These are phyloP conservation scores for Talaromyces islandicus DNA, from an alignment of 2,329 filamentous ascomycete genomes.

Conservation along the genomic window DNA sequence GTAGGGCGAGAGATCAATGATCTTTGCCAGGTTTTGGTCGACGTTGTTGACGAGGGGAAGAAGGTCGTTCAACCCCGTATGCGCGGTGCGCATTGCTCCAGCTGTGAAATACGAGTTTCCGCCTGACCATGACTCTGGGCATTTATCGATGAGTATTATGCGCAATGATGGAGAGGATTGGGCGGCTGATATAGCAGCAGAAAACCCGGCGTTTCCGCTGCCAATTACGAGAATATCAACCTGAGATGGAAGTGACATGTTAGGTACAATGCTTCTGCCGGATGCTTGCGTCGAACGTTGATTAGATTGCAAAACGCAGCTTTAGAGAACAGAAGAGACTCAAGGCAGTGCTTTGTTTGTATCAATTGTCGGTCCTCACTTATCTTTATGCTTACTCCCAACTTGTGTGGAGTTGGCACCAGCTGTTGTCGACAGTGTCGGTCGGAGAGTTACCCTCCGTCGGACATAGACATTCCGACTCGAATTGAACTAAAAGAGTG, in stretches of 20 bases:
- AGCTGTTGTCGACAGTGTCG: not conserved
- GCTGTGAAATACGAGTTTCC: conserved; percentile 63
- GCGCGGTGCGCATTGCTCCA: conserved; percentile 55
- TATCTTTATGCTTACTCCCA: not conserved
- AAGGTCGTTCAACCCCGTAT: conserved; percentile 51
- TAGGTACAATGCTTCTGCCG: not conserved
- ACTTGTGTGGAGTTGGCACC: not conserved
- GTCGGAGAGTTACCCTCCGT: not conserved
- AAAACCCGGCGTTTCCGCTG: conserved; percentile 60
- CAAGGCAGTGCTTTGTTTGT: not conserved
- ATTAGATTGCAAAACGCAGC: not conserved
- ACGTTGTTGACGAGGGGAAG: conserved; percentile 59
- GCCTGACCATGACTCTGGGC: conserved; percentile 53
- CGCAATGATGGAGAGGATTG: conserved; percentile 36
- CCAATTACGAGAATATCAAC: conserved; percentile 50
- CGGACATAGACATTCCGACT: not conserved
- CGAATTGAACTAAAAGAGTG: not conserved
- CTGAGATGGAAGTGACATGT: conserved; percentile 11
- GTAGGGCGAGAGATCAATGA: conserved; percentile 56
- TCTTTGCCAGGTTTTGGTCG: conserved; percentile 36
- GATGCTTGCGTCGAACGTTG: not conserved
- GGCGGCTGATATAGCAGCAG: conserved; percentile 52
- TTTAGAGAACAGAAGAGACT: not conserved
- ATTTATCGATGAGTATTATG: conserved; percentile 56
- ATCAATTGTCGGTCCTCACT: not conserved